Base-by-base conservation (phyloP, 257 asterid genomes). In the Solanum gracilifrons region DNA sequence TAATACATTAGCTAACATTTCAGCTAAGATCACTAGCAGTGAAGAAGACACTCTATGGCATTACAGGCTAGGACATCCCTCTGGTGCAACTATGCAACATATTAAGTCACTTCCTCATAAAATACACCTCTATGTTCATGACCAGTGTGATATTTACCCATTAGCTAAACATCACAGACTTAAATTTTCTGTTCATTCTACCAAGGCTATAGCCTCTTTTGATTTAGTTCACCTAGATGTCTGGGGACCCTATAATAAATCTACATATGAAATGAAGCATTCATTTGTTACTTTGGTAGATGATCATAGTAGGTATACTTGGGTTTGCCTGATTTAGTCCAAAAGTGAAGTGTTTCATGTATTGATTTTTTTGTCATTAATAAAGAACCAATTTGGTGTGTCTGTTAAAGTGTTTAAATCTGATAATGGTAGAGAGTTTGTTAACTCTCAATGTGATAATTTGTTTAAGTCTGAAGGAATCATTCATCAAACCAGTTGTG, bases 11-110 rank as follows among this genome's bases (percentile, higher is more conserved):
- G 0, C 5, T 20, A 55, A 55, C 5, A 20, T 7, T 18, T 55
- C 25, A 55, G 0, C 25, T 20, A 20, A 7, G 10, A 55, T 18
- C 25, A 55, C 25, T 55, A 55, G n/a, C 0, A 55, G 11, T 20
- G n/a, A 7, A 55, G 5, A 55, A 55, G 66, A 55, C 25, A 55
- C 66, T 55, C 0, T 55, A 55, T 55, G 66, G 2, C 25, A 55
- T 20, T 55, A 55, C 0, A 55, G 25, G 11, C 11, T 55, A 55
- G 64, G 11, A 55, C 25, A 20, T 20, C 25, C 66, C 25, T 55
- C 25, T 55, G 5, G 66, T 55, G 66, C 0, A 55, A 0, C 2
- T 8, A 55, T 55, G 66, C 2, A 7, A 0, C 5, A 20, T 20
- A 55, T 55, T 20, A 8, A 18, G 25, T 20, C 66, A 3, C 25